phyloP scores from a whole-genome alignment of 2,329 filamentous ascomycete species.

The Dactylellina leptospora region DNA sequence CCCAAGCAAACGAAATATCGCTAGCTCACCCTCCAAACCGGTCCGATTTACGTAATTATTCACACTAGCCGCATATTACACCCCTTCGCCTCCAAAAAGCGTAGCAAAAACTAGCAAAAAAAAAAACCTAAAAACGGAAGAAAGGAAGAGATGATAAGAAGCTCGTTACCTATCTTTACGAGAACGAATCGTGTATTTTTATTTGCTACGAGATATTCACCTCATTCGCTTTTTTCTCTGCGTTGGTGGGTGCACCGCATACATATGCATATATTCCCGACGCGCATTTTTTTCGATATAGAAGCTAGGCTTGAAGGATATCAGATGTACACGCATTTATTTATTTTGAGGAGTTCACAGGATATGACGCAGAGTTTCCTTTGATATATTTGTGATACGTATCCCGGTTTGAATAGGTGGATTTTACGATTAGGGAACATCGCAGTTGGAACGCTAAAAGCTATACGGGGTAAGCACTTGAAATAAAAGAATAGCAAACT shows the following conservation, averaged over 20 bases:
- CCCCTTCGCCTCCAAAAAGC: constrained; percentile 7
- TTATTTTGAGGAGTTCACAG: no score
- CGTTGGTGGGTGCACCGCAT: not conserved
- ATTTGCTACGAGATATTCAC: constrained; percentile 35
- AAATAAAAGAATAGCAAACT: not conserved
- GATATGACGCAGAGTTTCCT: no score
- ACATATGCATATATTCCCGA: no score
- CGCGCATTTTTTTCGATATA: constrained; percentile 5
- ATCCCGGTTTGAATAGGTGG: no score
- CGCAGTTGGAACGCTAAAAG: not conserved
- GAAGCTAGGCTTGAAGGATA: no score
- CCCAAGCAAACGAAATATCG: no score
- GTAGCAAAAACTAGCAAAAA: not conserved
- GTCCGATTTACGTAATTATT: constrained; percentile 43
- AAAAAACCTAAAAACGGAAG: not conserved
- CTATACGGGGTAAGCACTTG: not conserved
- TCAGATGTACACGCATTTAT: no score
- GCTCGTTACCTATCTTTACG: constrained; percentile 35
- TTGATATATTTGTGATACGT: no score
- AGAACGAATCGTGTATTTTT: constrained; percentile 49
- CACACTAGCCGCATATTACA: constrained; percentile 35
- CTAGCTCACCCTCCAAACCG: not conserved
- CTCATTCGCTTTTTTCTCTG: constrained; percentile 8
- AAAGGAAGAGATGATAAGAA: constrained; percentile 12
- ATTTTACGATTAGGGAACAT: no score